Evolutionary conservation across 228 moss, liverwort and hornwort genomes (phyloP).

Genomic region (Sphagnum fallax): DNA sequence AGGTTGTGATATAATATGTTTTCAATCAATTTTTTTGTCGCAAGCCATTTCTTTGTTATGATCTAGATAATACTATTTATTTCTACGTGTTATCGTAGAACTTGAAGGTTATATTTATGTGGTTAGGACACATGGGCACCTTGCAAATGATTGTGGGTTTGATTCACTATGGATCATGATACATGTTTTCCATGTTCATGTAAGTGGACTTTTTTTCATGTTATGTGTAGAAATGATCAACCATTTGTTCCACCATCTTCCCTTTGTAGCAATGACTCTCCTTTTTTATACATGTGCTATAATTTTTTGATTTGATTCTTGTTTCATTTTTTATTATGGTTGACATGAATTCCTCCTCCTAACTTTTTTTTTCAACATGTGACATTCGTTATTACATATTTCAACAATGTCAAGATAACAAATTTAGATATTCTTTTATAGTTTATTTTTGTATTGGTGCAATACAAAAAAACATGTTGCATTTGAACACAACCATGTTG

Average conservation of each 20-base stretch:
- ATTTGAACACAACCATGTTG: conserved; percentile 80
- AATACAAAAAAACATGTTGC: conserved; percentile 87
- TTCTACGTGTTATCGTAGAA: too few species aligned
- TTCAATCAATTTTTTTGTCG: too few species aligned
- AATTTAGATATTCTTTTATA: conserved; percentile 84
- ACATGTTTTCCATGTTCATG: neutral
- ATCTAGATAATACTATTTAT: too few species aligned
- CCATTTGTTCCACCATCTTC: conserved; percentile 89
- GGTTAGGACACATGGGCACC: too few species aligned
- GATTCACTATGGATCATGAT: too few species aligned
- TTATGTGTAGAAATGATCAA: conserved; percentile 85
- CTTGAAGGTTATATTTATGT: too few species aligned
- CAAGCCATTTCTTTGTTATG: too few species aligned
- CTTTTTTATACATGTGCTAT: conserved; percentile 39
- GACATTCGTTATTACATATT: conserved; percentile 84
- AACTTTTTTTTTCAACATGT: conserved; percentile 29
- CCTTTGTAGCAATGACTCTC: conserved; percentile 83
- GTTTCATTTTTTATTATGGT: too few species aligned
- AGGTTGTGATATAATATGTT: conserved; percentile 36
- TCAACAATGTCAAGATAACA: conserved; percentile 77
- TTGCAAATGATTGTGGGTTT: too few species aligned
- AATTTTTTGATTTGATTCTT: too few species aligned
- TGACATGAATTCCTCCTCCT: too few species aligned
- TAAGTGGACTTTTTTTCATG: conserved; percentile 94
- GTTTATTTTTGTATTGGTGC: conserved; percentile 85